Conservation (phyloP, 2,329 filamentous ascomycete species). For the Podosphaera fusca region DNA sequence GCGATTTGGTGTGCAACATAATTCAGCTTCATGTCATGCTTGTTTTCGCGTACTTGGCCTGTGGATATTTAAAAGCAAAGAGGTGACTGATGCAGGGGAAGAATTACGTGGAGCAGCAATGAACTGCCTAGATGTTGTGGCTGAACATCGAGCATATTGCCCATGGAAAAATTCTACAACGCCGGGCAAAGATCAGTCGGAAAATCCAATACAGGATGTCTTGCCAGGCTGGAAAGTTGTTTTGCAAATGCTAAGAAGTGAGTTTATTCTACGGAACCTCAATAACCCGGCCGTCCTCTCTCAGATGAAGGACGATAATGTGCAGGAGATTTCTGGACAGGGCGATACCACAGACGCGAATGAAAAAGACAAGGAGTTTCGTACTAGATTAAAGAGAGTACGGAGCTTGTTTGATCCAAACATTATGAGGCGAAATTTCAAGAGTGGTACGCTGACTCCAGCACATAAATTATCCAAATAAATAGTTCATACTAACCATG, state of each 20-base stretch:
- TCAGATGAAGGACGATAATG: slow-evolving; percentile 4
- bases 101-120: slow-evolving; percentile 34
- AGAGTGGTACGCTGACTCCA: not conserved
- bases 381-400: slow-evolving; percentile 46
- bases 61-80: slow-evolving; percentile 77
- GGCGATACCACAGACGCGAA: slow-evolving; percentile 20
- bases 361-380: slow-evolving; percentile 47
- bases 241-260: slow-evolving; percentile 31
- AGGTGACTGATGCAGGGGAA: slow-evolving; percentile 29
- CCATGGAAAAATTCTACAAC: slow-evolving; percentile 48
- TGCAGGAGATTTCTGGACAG: slow-evolving; percentile 16
- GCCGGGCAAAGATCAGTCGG: slow-evolving; percentile 25
- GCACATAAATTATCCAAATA: not conserved
- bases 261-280: slow-evolving; percentile 18
- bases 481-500: not conserved
- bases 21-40: slow-evolving; percentile 43
- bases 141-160: slow-evolving; percentile 64
- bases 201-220: slow-evolving; percentile 14
- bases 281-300: slow-evolving; percentile 4
- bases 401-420: slow-evolving; percentile 51
- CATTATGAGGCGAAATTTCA: slow-evolving; percentile 24
- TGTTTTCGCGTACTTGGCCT: slow-evolving; percentile 76
- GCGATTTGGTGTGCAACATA: slow-evolving; percentile 11
- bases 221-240: slow-evolving; percentile 31
- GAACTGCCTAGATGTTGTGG: slow-evolving; percentile 42